These are phyloP conservation scores for Saraca asoca DNA, from an alignment of 331 rosid genomes.

Conservation along the genomic window DNA sequence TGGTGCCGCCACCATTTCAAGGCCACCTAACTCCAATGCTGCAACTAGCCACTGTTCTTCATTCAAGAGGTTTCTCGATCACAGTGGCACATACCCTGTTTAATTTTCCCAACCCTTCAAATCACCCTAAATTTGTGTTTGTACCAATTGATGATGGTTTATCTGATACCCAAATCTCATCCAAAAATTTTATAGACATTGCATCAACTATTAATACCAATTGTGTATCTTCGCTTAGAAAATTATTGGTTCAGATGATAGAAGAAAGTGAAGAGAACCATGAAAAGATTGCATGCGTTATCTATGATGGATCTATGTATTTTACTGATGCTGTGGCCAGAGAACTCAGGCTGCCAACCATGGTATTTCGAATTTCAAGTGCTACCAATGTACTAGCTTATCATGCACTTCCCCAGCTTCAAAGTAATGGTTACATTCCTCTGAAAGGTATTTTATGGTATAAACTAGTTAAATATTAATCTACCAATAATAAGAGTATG, in stretches of 20 bases:
- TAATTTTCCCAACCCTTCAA: constrained; percentile 41
- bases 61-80: constrained; percentile 44
- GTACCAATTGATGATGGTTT: constrained; percentile 42
- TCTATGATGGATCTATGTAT: constrained; percentile 41
- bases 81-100: constrained; percentile 43
- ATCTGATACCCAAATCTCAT: constrained; percentile 19
- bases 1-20: constrained; percentile 39
- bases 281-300: constrained; percentile 40
- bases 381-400: constrained; percentile 41
- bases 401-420: constrained; percentile 21
- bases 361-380: constrained; percentile 35
- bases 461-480: neutral
- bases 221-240: constrained; percentile 36
- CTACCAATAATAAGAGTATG: neutral
- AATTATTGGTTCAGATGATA: constrained; percentile 23
- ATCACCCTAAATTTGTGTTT: constrained; percentile 39
- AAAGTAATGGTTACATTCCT: constrained; percentile 32
- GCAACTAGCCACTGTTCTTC: constrained; percentile 45
- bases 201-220: constrained; percentile 18
- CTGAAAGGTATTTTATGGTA: constrained; percentile 38
- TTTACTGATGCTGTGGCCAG: constrained; percentile 37
- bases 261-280: neutral
- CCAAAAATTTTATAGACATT: constrained; percentile 24
- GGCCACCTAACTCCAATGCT: constrained; percentile 58
- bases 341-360: constrained; percentile 32